Conservation (phyloP, 129 eudicot species). For the Solidago caesia region DNA sequence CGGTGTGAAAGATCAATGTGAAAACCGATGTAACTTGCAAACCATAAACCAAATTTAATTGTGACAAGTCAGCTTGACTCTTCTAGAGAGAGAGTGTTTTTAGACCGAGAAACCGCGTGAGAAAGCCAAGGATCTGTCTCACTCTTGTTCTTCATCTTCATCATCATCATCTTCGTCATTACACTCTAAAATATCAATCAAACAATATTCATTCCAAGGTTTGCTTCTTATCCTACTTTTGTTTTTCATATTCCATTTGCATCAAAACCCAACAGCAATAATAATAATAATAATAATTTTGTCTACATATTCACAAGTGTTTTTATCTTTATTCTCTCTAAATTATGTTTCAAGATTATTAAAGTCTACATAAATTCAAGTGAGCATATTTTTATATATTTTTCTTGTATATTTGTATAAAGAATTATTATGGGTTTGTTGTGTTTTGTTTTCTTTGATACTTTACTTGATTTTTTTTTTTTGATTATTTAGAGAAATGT, state of each 20-base stretch:
- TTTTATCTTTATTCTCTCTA: not conserved
- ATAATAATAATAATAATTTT: not conserved
- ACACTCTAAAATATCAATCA: not conserved
- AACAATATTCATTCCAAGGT: slow-evolving; percentile 1
- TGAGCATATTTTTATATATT: not conserved
- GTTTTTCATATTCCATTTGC: not conserved
- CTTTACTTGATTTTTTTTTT: too few species aligned
- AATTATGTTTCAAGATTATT: not conserved
- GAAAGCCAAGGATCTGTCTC: slow-evolving; percentile 30
- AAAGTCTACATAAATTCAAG: not conserved
- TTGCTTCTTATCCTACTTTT: slow-evolving; percentile 16
- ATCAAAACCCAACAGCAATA: not conserved
- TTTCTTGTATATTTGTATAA: not conserved
- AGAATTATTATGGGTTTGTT: too few species aligned
- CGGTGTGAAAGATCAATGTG: too few species aligned
- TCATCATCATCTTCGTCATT: not conserved
- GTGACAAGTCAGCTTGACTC: slow-evolving; percentile 12
- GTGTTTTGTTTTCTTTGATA: too few species aligned
- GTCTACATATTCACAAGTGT: not conserved
- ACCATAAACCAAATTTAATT: slow-evolving; percentile 2
- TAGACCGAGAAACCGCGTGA: slow-evolving; percentile 37
- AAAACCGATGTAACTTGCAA: too few species aligned
- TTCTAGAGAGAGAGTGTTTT: slow-evolving; percentile 15
- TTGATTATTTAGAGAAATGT: too few species aligned
- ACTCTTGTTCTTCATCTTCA: slow-evolving; percentile 11